A percentile compares a stretch with the other conserved stretches of the same genome.
Conservation (phyloP, 2,329 filamentous ascomycete species). For the Emmonsiellopsis sp. region DNA sequence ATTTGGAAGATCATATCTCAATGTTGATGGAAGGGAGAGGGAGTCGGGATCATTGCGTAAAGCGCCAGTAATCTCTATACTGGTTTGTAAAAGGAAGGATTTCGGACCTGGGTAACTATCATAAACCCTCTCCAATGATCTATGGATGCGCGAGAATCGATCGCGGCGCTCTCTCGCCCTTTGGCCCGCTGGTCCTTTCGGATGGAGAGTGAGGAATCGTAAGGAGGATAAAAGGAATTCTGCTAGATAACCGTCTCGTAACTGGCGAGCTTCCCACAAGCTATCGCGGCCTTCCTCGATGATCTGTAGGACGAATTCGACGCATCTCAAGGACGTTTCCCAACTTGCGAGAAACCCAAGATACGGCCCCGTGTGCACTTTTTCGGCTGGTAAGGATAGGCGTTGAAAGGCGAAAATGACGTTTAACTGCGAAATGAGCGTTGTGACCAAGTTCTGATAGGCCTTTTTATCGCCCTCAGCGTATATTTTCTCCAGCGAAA, state of each 20-base stretch:
- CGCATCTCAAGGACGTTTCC: constrained; percentile 30
- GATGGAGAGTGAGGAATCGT: constrained; percentile 32
- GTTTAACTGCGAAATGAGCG: constrained; percentile 31
- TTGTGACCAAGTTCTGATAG: constrained; percentile 30
- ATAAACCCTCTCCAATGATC: constrained; percentile 29
- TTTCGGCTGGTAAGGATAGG: constrained; percentile 31
- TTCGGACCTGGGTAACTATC: constrained; percentile 33
- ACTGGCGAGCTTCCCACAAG: constrained; percentile 21
- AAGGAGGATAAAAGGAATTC: constrained; percentile 31
- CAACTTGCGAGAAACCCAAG: constrained; percentile 33
- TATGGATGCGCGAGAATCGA: constrained; percentile 31
- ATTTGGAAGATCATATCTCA: constrained; percentile 29
- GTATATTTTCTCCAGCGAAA: constrained; percentile 36
- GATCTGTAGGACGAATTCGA: constrained; percentile 32
- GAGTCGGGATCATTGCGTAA: constrained; percentile 28
- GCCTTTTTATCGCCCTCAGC: constrained; percentile 24
- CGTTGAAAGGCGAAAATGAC: constrained; percentile 33
- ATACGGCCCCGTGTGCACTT: constrained; percentile 27
- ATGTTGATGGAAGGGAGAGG: constrained; percentile 23
- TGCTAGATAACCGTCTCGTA: constrained; percentile 32
- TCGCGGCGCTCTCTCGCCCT: constrained; percentile 29
- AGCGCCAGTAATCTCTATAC: constrained; percentile 28
- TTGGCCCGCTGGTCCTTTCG: constrained; percentile 25
- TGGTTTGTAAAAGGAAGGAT: constrained; percentile 31
- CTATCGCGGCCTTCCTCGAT: constrained; percentile 29